A percentile compares a stretch with the other conserved stretches of the same genome.
These are phyloP conservation scores for Didymella sp. DNA, from an alignment of 2,329 filamentous ascomycete genomes.

Conservation along the genomic window DNA sequence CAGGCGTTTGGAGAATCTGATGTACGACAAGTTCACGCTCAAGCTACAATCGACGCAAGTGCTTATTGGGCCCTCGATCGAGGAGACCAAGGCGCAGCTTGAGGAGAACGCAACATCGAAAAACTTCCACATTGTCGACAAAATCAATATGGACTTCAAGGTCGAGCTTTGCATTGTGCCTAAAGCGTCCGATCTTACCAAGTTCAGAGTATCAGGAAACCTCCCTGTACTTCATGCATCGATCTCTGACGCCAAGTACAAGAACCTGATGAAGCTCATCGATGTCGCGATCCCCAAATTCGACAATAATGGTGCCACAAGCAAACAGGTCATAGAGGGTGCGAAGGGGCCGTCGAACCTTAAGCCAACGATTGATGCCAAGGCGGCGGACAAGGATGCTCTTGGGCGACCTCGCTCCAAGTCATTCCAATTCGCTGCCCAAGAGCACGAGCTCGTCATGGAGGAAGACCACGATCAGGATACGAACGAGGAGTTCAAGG, in stretches of 20 bases:
- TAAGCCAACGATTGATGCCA: slow-evolving; percentile 43
- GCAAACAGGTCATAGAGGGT: slow-evolving; percentile 47
- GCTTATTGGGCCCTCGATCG: slow-evolving; percentile 90
- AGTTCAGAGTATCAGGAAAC: slow-evolving; percentile 88
- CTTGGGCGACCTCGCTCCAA: slow-evolving; percentile 67
- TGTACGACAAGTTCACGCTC: slow-evolving; percentile 97
- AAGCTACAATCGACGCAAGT: slow-evolving; percentile 95
- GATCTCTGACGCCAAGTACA: slow-evolving; percentile 95
- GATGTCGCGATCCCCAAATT: slow-evolving; percentile 94
- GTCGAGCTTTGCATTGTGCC: slow-evolving; percentile 98
- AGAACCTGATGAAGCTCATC: slow-evolving; percentile 93
- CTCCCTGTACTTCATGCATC: slow-evolving; percentile 90
- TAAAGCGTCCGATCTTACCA: slow-evolving; percentile 90
- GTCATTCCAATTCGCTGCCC: slow-evolving; percentile 75
- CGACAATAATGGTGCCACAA: slow-evolving; percentile 55
- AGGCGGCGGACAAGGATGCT: slow-evolving; percentile 38
- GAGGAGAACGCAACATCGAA: slow-evolving; percentile 70
- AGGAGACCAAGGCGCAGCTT: slow-evolving; percentile 85
- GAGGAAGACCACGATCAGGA: slow-evolving; percentile 73
- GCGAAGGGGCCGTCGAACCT: slow-evolving; percentile 48
- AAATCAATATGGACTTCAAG: slow-evolving; percentile 96
- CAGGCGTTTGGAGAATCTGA: slow-evolving; percentile 83
- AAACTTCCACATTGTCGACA: slow-evolving; percentile 88
- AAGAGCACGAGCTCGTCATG: slow-evolving; percentile 78
- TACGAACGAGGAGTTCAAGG: slow-evolving; percentile 70